These are phyloP conservation scores for Asterionellopsis glacialis DNA, from an alignment of 108 stramenopile species.

Conservation along the genomic window DNA sequence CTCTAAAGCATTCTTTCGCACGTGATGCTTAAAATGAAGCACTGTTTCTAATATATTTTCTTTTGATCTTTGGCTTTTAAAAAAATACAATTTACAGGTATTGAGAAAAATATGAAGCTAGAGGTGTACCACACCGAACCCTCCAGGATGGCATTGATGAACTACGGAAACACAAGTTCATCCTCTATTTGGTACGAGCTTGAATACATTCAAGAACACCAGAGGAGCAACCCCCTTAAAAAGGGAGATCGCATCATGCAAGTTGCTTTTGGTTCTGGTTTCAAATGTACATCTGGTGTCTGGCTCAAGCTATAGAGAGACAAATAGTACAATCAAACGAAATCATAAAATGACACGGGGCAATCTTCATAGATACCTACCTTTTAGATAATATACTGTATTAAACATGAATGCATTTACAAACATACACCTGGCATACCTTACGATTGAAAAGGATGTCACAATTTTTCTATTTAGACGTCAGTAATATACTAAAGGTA, in stretches of 20 bases:
- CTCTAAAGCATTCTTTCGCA: not conserved
- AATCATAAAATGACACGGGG: not conserved
- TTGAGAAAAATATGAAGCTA: constrained; percentile 96
- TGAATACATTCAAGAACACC: constrained; percentile 90
- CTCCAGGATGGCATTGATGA: constrained; percentile 84
- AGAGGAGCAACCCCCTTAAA: constrained; percentile 82
- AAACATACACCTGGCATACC: too few relatives aligned
- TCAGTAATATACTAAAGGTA: too few relatives aligned
- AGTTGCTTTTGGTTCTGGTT: constrained; percentile 97
- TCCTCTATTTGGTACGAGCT: constrained; percentile 98
- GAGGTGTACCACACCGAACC: constrained; percentile 90
- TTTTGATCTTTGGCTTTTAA: not conserved
- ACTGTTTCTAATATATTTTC: not conserved
- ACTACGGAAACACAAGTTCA: constrained; percentile 96
- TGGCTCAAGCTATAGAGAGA: constrained; percentile 87
- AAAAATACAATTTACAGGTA: constrained; percentile 56
- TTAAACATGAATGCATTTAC: too few relatives aligned
- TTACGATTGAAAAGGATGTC: too few relatives aligned
- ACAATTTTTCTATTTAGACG: too few relatives aligned
- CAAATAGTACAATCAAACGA: not conserved
- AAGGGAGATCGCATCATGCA: constrained; percentile 91
- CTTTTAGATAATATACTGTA: too few relatives aligned
- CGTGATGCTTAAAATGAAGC: not conserved
- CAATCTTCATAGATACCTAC: too few relatives aligned
- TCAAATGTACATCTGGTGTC: constrained; percentile 97